These are phyloP conservation scores for Paramecium tetraurelia DNA, from an alignment of 73 alveolate species.

Conservation along the genomic window DNA sequence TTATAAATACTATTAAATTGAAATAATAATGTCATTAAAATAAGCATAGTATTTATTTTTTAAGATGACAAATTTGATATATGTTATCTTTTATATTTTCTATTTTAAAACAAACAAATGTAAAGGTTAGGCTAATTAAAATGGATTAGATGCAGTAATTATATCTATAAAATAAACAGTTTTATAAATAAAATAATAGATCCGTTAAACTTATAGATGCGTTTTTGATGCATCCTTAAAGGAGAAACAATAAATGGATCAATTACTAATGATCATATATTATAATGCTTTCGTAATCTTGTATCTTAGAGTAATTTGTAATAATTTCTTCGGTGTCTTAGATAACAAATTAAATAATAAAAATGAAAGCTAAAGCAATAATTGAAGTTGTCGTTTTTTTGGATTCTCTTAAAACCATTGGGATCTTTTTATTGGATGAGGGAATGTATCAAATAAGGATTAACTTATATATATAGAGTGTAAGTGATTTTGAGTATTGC, in stretches of 20 bases:
- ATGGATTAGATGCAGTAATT: too few relatives aligned
- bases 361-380: conserved; percentile 25
- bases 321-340: neutral
- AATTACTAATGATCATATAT: neutral
- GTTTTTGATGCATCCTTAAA: neutral
- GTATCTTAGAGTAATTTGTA: too few relatives aligned
- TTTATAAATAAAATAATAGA: neutral
- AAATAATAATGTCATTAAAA: too few relatives aligned
- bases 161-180: neutral
- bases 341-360: neutral
- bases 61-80: too few relatives aligned
- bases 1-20: too few relatives aligned
- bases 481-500: neutral
- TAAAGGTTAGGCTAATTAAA: too few relatives aligned
- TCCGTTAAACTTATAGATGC: neutral
- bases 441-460: conserved; percentile 46
- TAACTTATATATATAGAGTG: neutral
- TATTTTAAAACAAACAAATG: too few relatives aligned
- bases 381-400: conserved; percentile 1
- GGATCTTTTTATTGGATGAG: neutral
- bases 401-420: conserved; percentile 26
- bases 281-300: too few relatives aligned
- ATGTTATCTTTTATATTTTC: too few relatives aligned
- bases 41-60: too few relatives aligned
- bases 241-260: too few relatives aligned